phyloP scores from a whole-genome alignment of 2,329 filamentous ascomycete species.

The Penicillium sp. region DNA sequence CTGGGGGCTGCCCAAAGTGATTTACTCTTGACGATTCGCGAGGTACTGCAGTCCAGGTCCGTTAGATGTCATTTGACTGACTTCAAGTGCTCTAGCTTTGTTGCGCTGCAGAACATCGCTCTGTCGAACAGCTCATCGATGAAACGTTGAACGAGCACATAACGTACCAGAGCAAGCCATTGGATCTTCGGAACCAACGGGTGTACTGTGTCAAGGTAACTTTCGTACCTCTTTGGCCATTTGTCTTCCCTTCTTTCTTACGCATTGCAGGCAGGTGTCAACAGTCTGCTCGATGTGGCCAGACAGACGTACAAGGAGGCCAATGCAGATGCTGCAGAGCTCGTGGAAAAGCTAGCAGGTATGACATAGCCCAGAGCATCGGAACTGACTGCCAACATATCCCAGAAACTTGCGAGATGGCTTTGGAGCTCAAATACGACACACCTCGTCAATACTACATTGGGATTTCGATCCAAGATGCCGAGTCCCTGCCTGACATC shows the following conservation, averaged over 20 bases:
- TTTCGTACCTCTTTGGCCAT: not conserved
- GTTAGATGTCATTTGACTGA: not conserved
- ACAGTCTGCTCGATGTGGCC: slow-evolving; percentile 80
- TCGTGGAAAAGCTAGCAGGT: slow-evolving; percentile 65
- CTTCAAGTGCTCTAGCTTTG: slow-evolving; percentile 55
- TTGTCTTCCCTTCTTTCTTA: slow-evolving; percentile 2
- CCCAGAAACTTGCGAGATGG: slow-evolving; percentile 55
- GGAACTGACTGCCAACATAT: slow-evolving; percentile 16
- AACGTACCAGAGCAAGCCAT: slow-evolving; percentile 66
- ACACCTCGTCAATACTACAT: slow-evolving; percentile 74
- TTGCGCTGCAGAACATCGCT: slow-evolving; percentile 55
- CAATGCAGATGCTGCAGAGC: slow-evolving; percentile 68
- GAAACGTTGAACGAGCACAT: slow-evolving; percentile 75
- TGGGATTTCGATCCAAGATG: slow-evolving; percentile 56
- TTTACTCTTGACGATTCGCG: slow-evolving; percentile 62
- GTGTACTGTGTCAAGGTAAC: slow-evolving; percentile 76
- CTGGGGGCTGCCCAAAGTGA: slow-evolving; percentile 59
- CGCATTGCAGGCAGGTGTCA: slow-evolving; percentile 61
- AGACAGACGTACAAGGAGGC: slow-evolving; percentile 86
- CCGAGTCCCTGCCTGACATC: slow-evolving; percentile 59
- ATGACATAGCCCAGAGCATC: slow-evolving; percentile 1
- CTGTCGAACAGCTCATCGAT: slow-evolving; percentile 61
- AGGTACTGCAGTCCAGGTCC: slow-evolving; percentile 36
- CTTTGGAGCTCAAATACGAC: slow-evolving; percentile 68
- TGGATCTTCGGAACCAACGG: slow-evolving; percentile 84